Evolutionary conservation across 2,329 filamentous ascomycete genomes (phyloP), one percentile per base, ranked within the genome.

Genomic region (Ceratocystis colombiana): DNA sequence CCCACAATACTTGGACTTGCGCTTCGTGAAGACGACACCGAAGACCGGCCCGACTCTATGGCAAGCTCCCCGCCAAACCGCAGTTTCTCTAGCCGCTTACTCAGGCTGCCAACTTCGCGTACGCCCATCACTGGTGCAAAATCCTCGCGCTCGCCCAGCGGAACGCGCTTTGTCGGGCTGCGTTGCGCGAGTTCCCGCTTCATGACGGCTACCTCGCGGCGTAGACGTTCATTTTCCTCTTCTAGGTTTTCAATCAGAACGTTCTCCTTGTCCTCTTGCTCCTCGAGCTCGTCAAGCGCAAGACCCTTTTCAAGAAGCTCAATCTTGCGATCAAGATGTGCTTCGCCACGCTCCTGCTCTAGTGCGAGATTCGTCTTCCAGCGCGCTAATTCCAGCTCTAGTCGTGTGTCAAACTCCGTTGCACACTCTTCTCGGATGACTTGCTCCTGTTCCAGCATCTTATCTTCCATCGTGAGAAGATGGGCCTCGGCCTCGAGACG

Each of bases 341-440:
- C 89, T 68, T 96, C 90, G 64, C 86, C 85, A 57, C 85, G 83
- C 71, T 95, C 91, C 68, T 85, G 82, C 73, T 96, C 91, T 4
- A 88, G 84, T 20, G 89, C 88, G 74, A 91, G 83, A 0, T 85
- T 88, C 0, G 82, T 83, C 73, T 93, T 88, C 88, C 90, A 96
- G n/a, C 89, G 81, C 8, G 83, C 81, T 74, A 89, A 84, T 74
- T 96, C 91, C 12, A 86, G 77, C 22, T 85, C 83, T 61, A 96
- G 80, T 10, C 85, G 83, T 68, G 83, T 79, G 72, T 99, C 94
- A 78, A 96, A 95, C 72, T 96, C 94, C 1, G 78, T 80, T 70
- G 86, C 92, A 71, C 92, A 93, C 70, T 97, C 93, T 72, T 96
- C 93, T 25, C 94, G 86, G 37, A 97, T 84, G 5, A 88, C 87